Evolutionary conservation across 305 asterid genomes (phyloP), one percentile per base, ranked within the genome.

Genomic region (Lippia alba): DNA sequence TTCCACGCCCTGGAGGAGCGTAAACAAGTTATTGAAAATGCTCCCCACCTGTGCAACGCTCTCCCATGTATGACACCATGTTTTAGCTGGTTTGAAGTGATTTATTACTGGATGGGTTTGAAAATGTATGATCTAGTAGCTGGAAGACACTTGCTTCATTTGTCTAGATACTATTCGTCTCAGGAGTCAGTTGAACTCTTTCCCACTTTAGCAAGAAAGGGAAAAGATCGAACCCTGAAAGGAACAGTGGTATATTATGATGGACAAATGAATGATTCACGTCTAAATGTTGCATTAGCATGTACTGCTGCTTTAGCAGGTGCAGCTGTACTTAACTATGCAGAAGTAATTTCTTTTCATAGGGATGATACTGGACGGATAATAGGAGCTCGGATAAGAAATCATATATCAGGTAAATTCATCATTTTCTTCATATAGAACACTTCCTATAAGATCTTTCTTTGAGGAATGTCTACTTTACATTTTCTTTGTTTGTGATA

Each of bases 61-160:
- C 80, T 94, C 78, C 99, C 98, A 3, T 92, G 98, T 74, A 94
- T 94, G 99, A 94, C 98, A 16, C 99, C 99, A 9, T 94, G 98
- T 81, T 94, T 94, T 85, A 83, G 79, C 77, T 92, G 99, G 99
- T 88, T 94, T 71, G 98, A 92, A 70, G 89, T 74, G 18, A 49
- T 94, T 69, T 94, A 94, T 84, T 94, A 88, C 77, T 94, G 99
- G 98, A 78, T 82, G 36, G 99, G 99, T 73, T 82, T 94, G 94
- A 94, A 94, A 85, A 85, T 92, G 91, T 90, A 94, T 69, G 99
- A 94, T 80, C 80, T 94, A 62, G 95, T 94, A 60, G 99, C 97
- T 33, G 97, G 97, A 30, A 71, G 96, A 58, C 90, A 71, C 78
- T 73, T 94, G 77, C 86, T 94, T 33, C 98, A 92, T 85, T 74